These are phyloP conservation scores for Arctium minus DNA, from an alignment of 129 eudicot species.

Conservation along the genomic window DNA sequence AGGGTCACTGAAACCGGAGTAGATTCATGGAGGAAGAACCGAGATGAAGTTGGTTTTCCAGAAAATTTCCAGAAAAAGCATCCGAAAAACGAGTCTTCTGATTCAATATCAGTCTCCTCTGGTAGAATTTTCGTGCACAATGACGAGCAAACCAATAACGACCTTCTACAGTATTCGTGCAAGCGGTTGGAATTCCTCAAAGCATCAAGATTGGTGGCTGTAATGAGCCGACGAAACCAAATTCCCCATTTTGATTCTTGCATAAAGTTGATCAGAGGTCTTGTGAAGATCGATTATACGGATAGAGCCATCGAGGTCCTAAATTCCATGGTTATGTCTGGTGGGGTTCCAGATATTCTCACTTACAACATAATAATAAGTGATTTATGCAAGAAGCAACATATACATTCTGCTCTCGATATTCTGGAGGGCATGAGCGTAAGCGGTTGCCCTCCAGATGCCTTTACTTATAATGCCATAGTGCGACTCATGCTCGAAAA, in stretches of 20 bases:
- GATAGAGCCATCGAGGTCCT: conserved; percentile 61
- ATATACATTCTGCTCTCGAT: conserved; percentile 50
- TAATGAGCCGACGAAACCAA: conserved; percentile 79
- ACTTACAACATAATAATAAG: conserved; percentile 75
- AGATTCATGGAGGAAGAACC: conserved; percentile 31
- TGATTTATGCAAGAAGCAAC: conserved; percentile 59
- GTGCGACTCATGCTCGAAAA: conserved; percentile 51
- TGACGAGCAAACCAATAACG: conserved; percentile 58
- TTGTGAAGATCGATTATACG: conserved; percentile 28
- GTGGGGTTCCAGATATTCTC: conserved; percentile 79
- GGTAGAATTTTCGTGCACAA: conserved; percentile 51
- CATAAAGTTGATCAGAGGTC: conserved; percentile 68
- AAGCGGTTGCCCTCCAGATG: conserved; percentile 88
- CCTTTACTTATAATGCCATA: conserved; percentile 63
- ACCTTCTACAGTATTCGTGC: conserved; percentile 53
- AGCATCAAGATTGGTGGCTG: conserved; percentile 53
- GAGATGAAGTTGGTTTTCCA: neutral
- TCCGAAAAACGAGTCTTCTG: conserved; percentile 19
- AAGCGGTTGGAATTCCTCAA: conserved; percentile 45
- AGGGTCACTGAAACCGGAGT: conserved; percentile 9
- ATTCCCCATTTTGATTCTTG: conserved; percentile 65
- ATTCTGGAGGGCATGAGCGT: conserved; percentile 62
- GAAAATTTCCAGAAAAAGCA: neutral
- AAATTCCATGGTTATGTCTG: conserved; percentile 70
- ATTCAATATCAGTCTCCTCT: neutral